Conservation (phyloP, 495 filamentous ascomycete species). For the Penicillium argentinense region DNA sequence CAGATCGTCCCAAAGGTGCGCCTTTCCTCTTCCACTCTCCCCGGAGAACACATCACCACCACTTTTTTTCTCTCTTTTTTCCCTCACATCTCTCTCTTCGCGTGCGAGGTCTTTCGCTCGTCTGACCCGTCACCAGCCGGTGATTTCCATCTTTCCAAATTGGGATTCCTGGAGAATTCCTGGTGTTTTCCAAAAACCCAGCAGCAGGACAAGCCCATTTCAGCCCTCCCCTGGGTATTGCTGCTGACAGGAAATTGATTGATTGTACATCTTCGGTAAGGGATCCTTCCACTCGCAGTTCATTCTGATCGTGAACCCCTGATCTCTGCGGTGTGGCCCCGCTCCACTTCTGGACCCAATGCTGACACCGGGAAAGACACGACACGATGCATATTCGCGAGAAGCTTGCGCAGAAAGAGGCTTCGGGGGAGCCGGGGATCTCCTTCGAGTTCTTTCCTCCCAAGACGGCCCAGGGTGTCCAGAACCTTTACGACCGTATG, state of each 20-base stretch:
- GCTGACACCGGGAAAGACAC: conserved; percentile 12
- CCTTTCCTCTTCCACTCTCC: conserved; percentile 14
- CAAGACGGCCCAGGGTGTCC: conserved; percentile 97
- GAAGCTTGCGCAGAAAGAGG: conserved; percentile 82
- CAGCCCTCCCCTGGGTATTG: conserved; percentile 8
- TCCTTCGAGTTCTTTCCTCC: conserved; percentile 99
- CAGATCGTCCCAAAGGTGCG: conserved; percentile 16
- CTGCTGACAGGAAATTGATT: conserved; percentile 10
- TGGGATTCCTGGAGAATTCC: conserved; percentile 12
- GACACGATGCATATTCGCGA: conserved; percentile 81
- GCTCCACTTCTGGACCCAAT: too few species aligned
- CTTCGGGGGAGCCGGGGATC: conserved; percentile 75
- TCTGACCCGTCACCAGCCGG: conserved; percentile 7
- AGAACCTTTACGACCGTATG: conserved; percentile 99
- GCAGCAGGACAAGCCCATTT: conserved; percentile 12
- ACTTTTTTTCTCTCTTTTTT: conserved; percentile 4
- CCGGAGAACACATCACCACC: conserved; percentile 7
- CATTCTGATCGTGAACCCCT: background rate
- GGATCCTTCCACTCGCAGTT: background rate
- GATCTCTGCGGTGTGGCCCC: too few species aligned
- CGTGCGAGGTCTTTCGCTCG: background rate
- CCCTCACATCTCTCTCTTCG: background rate
- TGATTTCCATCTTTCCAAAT: background rate
- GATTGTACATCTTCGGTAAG: background rate
- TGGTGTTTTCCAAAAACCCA: conserved; percentile 18